phyloP scores from a whole-genome alignment of 2,329 filamentous ascomycete species.

The Exophiala dermatitidis region DNA sequence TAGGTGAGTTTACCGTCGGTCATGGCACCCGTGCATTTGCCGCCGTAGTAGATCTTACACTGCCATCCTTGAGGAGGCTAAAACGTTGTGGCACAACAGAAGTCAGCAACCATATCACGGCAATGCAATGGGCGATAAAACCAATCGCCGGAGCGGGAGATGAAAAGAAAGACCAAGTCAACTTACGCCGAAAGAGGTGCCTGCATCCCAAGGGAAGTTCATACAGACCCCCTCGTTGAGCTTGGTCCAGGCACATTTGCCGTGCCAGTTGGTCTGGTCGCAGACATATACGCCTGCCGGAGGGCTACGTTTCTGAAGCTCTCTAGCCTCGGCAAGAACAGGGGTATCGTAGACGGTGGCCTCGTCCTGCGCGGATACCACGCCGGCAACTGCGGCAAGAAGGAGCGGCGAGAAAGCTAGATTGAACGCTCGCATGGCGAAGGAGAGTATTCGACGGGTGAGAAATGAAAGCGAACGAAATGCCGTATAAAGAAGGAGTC shows the following conservation, averaged over 20 bases:
- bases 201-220: conserved; percentile 6
- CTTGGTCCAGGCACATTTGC: conserved; percentile 3
- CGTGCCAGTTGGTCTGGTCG: conserved; percentile 7
- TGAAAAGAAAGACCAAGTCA: neutral
- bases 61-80: conserved; percentile 15
- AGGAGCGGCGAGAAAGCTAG: neutral
- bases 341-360: neutral
- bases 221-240: conserved; percentile 5
- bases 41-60: conserved; percentile 16
- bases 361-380: neutral
- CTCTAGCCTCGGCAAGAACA: neutral
- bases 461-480: too few species aligned
- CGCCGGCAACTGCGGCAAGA: neutral
- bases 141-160: neutral
- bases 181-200: conserved; percentile 18
- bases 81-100: neutral
- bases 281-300: conserved; percentile 8
- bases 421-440: neutral
- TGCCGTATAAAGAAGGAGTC: too few species aligned
- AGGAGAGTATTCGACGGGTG: neutral
- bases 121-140: neutral
- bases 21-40: conserved; percentile 7
- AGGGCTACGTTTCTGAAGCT: neutral
- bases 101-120: neutral
- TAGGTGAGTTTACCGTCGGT: conserved; percentile 19